These are phyloP conservation scores for Aspergillus viridinutans DNA, from an alignment of 2,329 filamentous ascomycete genomes.

Conservation along the genomic window DNA sequence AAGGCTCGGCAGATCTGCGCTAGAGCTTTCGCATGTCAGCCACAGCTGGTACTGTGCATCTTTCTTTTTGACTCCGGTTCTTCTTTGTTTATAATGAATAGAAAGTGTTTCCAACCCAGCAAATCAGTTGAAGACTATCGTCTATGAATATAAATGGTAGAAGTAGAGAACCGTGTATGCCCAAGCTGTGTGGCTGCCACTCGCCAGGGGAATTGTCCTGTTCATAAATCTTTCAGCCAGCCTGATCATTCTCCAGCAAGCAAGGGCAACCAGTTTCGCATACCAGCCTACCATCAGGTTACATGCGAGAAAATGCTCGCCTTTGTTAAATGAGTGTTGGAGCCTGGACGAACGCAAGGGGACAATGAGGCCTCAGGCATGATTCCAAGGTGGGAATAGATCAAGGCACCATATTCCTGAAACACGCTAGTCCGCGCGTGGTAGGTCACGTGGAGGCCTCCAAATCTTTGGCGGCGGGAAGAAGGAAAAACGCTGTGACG, in stretches of 20 bases:
- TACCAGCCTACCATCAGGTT: not conserved
- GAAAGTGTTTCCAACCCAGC: not conserved
- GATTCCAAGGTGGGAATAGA: slow-evolving; percentile 13
- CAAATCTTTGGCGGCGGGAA: slow-evolving; percentile 6
- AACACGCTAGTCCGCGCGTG: slow-evolving; percentile 23
- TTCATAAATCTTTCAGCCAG: not conserved
- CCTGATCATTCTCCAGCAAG: not conserved
- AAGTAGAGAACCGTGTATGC: not conserved
- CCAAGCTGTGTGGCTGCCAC: not conserved
- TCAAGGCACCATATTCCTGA: slow-evolving; percentile 19
- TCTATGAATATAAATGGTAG: not conserved
- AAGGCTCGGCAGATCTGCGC: not conserved
- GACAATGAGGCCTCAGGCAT: slow-evolving; percentile 4
- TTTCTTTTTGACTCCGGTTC: not conserved
- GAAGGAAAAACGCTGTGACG: slow-evolving; percentile 9
- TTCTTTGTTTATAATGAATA: not conserved
- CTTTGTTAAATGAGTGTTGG: not conserved
- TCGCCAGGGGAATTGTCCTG: not conserved
- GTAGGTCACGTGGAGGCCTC: slow-evolving; percentile 18
- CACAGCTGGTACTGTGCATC: not conserved
- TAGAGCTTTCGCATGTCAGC: not conserved
- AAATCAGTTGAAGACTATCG: not conserved
- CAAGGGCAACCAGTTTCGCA: not conserved
- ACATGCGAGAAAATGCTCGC: not conserved
- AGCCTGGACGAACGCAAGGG: not conserved